These are phyloP conservation scores for Backusella sp. DNA, from an alignment of 192 early-diverging fungal genomes.

Conservation along the genomic window DNA sequence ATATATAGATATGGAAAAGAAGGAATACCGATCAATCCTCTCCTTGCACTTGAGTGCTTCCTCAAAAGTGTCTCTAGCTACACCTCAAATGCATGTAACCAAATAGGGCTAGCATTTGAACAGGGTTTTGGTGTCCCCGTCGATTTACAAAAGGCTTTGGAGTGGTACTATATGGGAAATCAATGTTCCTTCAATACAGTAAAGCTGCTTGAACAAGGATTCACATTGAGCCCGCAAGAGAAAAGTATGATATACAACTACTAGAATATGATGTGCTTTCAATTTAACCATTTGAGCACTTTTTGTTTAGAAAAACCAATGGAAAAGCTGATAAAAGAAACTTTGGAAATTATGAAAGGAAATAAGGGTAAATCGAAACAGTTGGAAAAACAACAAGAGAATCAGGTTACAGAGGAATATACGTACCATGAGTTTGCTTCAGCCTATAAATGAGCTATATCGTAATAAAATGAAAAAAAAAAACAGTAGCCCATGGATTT, in stretches of 20 bases:
- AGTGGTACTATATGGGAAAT: not conserved
- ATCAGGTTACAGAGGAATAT: no score
- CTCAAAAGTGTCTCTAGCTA: not conserved
- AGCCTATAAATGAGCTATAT: no score
- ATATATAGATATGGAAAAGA: not conserved
- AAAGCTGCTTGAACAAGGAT: not conserved
- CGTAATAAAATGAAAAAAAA: no score
- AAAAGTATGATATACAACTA: not conserved
- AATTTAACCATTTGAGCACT: not conserved
- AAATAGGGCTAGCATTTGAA: not conserved
- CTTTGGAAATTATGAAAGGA: no score
- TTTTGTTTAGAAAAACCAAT: not conserved
- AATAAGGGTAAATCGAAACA: no score
- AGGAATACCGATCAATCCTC: not conserved
- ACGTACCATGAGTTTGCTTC: no score
- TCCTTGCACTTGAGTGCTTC: not conserved
- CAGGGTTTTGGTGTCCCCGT: no score
- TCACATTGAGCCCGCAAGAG: not conserved
- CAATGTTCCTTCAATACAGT: not conserved
- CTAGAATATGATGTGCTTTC: not conserved
- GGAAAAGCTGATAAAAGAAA: no score
- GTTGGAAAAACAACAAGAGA: no score
- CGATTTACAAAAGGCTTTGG: not conserved
- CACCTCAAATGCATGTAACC: not conserved
- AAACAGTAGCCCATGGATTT: no score